Evolutionary conservation across 306 rosid species (phyloP), one percentile per base, ranked within the genome.

Genomic region (Prunus mongolica): DNA sequence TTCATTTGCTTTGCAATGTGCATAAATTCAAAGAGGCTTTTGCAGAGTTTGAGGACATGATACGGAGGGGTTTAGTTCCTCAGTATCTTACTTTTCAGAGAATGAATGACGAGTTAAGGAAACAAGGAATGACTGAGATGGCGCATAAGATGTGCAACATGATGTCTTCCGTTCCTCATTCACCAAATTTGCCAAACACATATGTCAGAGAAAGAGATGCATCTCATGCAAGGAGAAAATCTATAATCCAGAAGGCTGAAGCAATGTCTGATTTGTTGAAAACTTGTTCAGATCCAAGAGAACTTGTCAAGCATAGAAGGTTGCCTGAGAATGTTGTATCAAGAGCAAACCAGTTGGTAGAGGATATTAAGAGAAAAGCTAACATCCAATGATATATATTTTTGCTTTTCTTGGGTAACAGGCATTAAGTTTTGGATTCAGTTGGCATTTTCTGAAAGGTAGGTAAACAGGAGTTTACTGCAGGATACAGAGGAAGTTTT

Each of bases 121-220:
- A 74, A 81, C 81, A 44, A 56, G 96, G 97, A 64, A 82, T 82
- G 96, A 80, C 67, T 62, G 87, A 87, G 75, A 89, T 89, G 93
- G 93, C 87, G 3, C 74, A 32, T 68, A 90, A 86, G 51, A 85
- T 92, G 65, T 72, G 89, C 46, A 78, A 47, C 24, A 71, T 89
- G 88, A 95, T 95, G 97, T 92, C 92, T 61, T 87, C 88, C 24
- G 88, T 95, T 68, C 91, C 96, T 20, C 91, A 90, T 90, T 83
- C 96, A 65, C 69, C 74, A 44, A 88, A 82, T 57, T 81, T 92
- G 86, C 97, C 97, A 13, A 78, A 85, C 76, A 86, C 92, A 8
- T 90, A 88, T 75, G 80, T n/a, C 13, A 82, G 69, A 84, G 86
- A 79, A 30, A 79, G 67, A 74, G 88, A 87, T 67, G 72, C 67